Base-by-base conservation (phyloP, 345 rosid genomes). In the Corchorus capsularis region DNA sequence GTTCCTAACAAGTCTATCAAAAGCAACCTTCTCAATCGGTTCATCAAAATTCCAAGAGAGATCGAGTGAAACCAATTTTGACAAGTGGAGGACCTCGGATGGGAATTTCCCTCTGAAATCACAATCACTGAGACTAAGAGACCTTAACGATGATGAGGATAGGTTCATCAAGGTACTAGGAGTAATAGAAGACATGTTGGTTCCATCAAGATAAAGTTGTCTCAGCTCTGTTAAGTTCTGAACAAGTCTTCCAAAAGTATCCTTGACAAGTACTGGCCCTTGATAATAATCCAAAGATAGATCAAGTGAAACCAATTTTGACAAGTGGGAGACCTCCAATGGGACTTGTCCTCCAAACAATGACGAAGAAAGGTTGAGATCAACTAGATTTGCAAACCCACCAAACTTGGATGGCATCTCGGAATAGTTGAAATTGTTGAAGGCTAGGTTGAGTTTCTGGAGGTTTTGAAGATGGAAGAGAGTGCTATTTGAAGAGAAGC, bases 391-490 rank as follows among this genome's bases (percentile, higher is more conserved):
- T 4, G 1, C 32, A 3, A 83, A 71, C 22, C 11, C 13, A 3
- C 68, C 37, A 27, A 81, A 76, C 8, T 47, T 14, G 2, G 80
- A 32, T 22, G 79, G 20, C 17, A 84, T 50, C 0, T 7, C 0
- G 20, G 82, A 75, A 45, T 0, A 3, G 10, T 1, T 49, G 78
- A 83, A 83, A 19, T 78, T 1, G 63, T 86, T 86, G 54, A 2
- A 11, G 68, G 84, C 79, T 0, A 88, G 85, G 27, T 81, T 75
- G 4, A 88, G 78, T 1, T 16, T 17, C 13, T 57, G 84, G 8
- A 85, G 71, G 17, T 73, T 70, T 0, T 39, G 22, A 37, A 81
- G 81, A 17, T 4, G 66, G 45, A 84, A 79, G 15, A 84, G 79
- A 57, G 41, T 67, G 46, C 71, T 81, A 16, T 83, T 78, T 4